These are phyloP conservation scores for Sordariomycetes sp. DNA, from an alignment of 2,329 filamentous ascomycete species.

Conservation along the genomic window DNA sequence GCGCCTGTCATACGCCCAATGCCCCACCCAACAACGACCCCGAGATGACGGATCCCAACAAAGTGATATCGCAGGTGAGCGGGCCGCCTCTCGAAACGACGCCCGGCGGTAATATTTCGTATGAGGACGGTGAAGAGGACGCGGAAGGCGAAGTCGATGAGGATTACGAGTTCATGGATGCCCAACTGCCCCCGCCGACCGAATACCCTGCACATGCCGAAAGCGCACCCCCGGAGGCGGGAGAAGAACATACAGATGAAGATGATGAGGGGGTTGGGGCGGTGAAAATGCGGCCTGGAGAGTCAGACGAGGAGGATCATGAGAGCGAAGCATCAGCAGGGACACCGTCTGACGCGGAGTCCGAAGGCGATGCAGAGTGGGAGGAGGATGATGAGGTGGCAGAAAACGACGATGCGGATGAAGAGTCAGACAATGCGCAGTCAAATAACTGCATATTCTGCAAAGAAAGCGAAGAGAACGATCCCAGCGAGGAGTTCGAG, in stretches of 20 bases:
- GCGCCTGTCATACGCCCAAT: slow-evolving; percentile 16
- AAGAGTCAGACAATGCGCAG: slow-evolving; percentile 39
- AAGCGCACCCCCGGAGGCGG: neutral
- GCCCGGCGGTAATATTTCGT: slow-evolving; percentile 15
- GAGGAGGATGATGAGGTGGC: slow-evolving; percentile 44
- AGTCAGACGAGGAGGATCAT: slow-evolving; percentile 25
- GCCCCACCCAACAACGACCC: slow-evolving; percentile 32
- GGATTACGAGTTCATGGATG: slow-evolving; percentile 12
- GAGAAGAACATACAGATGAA: neutral
- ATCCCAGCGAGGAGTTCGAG: slow-evolving; percentile 71
- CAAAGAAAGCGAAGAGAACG: slow-evolving; percentile 68
- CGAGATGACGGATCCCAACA: slow-evolving; percentile 18
- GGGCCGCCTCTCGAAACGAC: slow-evolving; percentile 6
- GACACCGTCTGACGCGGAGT: slow-evolving; percentile 39
- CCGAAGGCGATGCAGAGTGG: slow-evolving; percentile 41
- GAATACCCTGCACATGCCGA: neutral
- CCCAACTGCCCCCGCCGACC: neutral
- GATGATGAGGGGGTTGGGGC: slow-evolving; percentile 41
- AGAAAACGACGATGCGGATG: slow-evolving; percentile 43
- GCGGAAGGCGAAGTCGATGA: slow-evolving; percentile 28
- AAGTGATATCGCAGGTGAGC: slow-evolving; percentile 7
- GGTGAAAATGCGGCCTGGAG: slow-evolving; percentile 40
- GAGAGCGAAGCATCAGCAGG: slow-evolving; percentile 29
- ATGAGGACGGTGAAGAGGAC: slow-evolving; percentile 25
- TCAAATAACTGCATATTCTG: slow-evolving; percentile 54